Conservation (phyloP, 2,329 filamentous ascomycete genomes). For the Fusarium guadeloupense region DNA sequence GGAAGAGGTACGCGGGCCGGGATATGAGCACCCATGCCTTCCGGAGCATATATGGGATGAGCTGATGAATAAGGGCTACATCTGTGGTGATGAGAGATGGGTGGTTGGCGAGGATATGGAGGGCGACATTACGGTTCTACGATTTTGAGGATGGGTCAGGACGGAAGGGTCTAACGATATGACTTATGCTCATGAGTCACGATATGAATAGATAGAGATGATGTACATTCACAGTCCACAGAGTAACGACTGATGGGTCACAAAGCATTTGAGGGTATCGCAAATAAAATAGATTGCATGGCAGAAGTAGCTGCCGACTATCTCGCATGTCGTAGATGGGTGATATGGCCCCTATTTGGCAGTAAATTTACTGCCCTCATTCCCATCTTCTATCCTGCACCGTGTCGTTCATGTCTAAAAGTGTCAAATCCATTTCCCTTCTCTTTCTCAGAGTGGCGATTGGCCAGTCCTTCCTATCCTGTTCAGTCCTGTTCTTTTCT, state of each 20-base stretch:
- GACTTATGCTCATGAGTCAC: neutral
- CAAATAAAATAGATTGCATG: constrained; percentile 32
- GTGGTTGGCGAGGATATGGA: constrained; percentile 66
- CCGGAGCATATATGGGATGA: constrained; percentile 56
- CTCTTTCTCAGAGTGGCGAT: constrained; percentile 25
- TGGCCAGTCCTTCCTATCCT: neutral
- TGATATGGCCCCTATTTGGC: constrained; percentile 17
- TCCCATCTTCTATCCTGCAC: constrained; percentile 27
- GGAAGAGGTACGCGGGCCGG: constrained; percentile 47
- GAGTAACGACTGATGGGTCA: neutral
- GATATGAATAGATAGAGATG: neutral
- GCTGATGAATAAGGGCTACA: constrained; percentile 61
- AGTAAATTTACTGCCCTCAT: constrained; percentile 14
- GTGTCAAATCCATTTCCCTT: constrained; percentile 9
- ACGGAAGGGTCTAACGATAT: neutral
- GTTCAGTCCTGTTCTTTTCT: neutral
- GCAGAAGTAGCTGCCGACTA: constrained; percentile 22
- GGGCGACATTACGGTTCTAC: constrained; percentile 61
- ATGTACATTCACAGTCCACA: neutral
- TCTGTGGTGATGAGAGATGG: constrained; percentile 69
- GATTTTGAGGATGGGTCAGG: constrained; percentile 50
- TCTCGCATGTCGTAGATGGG: constrained; percentile 27
- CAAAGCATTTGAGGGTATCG: constrained; percentile 6
- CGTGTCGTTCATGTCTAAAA: constrained; percentile 12
- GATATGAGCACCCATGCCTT: constrained; percentile 44